phyloP scores from a whole-genome alignment of 305 asterid species.

The Fraxinus velutina region DNA sequence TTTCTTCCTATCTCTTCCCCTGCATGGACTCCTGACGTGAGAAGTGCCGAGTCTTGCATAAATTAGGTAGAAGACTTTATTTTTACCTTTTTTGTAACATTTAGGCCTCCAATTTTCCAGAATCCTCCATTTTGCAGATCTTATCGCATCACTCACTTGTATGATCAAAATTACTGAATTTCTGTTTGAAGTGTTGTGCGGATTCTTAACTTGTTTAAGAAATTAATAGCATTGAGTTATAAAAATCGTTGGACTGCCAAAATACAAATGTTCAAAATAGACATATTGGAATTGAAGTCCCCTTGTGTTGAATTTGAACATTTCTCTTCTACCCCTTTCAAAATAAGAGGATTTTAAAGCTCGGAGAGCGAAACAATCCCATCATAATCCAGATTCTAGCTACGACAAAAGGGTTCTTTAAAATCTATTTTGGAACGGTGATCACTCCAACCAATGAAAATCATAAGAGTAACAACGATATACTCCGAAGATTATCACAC shows the following conservation, averaged over 20 bases:
- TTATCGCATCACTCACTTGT: not conserved
- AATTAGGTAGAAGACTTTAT: constrained; percentile 15
- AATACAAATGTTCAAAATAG: not conserved
- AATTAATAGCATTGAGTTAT: not conserved
- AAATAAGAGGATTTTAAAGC: not conserved
- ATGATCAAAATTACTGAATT: constrained; percentile 14
- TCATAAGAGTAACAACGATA: no score
- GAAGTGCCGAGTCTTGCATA: constrained; percentile 33
- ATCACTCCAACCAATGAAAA: not conserved
- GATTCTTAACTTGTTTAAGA: not conserved
- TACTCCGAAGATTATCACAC: not conserved
- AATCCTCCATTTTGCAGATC: not conserved
- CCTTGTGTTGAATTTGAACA: not conserved
- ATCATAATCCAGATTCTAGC: not conserved
- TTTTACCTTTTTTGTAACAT: constrained; percentile 9
- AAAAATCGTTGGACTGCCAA: not conserved
- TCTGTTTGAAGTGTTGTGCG: not conserved
- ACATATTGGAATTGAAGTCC: not conserved
- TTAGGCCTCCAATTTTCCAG: constrained; percentile 8
- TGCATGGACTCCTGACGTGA: constrained; percentile 20
- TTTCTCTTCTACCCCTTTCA: not conserved
- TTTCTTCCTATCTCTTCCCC: not conserved
- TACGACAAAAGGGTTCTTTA: not conserved
- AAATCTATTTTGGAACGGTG: not conserved
- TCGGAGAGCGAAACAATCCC: not conserved